Base-by-base conservation (phyloP, 768 basidiomycete species). In the Obba rivulosa region DNA sequence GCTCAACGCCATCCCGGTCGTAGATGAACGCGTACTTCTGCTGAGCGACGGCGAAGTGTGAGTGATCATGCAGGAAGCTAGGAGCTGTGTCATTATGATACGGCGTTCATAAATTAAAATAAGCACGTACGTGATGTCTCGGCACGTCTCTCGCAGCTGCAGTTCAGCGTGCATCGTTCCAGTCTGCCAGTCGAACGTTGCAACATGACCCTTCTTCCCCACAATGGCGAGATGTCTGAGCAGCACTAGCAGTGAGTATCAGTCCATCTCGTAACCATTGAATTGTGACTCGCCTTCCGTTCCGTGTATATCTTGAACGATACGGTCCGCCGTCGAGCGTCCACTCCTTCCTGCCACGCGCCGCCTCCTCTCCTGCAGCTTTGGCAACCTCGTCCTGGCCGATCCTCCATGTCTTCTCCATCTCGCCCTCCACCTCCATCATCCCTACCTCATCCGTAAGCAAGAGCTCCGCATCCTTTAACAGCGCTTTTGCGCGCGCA, bases 21-120 rank as follows among this genome's bases (percentile, higher is more conserved):
- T 99, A 98, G 39, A 99, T 92, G 67, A 89, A 99, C 16, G 87
- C 89, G 62, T 95, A 90, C 74, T 92, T 88, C 67, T 91, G 89
- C 68, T 99, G 95, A 0, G 95, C 95, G 8, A 96, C 93, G 2
- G 95, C 95, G 60, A 87, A 92, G 66, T 85, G 89, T 0, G 88
- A 85, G 44, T 96, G 90, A 54, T 95, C 90, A 61, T 97, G 94
- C 7, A 99, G 69, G 61, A 92, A 97, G 16, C 88, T 93, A 49
- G 4, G 24, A 46, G 25, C 25, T 16, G 43, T 21, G 41, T 43
- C 16, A 28, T n/a, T n/a, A n/a, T n/a, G 14, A 44, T 34, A 14
- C 21, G 20, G 7, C 44, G 8, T 48, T n/a, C 43, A 39, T 22
- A 45, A 14, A 37, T 20, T 24, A 4, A 4, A 43, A 16, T 21